phyloP scores from a whole-genome alignment of 2,329 filamentous ascomycete species.

The Xylaria arbuscula region DNA sequence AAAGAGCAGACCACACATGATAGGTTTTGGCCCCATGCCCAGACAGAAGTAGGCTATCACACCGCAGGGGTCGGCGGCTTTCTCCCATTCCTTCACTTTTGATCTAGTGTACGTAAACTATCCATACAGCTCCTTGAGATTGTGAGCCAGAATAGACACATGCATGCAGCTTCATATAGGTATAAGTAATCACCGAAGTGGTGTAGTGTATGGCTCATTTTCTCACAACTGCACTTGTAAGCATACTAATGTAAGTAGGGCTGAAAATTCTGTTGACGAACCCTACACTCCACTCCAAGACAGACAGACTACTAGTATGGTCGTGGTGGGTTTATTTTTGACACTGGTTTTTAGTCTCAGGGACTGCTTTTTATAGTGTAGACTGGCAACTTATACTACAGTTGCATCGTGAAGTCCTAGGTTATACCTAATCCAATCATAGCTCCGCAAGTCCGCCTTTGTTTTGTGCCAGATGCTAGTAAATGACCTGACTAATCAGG shows the following conservation, averaged over 20 bases:
- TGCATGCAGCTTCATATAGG: slow-evolving; percentile 4
- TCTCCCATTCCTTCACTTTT: not conserved
- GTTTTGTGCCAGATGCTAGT: not conserved
- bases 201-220: not conserved
- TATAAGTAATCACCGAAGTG: not conserved
- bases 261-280: slow-evolving; percentile 15
- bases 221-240: not conserved
- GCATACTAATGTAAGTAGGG: not conserved
- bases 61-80: not conserved
- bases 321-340: too few species aligned
- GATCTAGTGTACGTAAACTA: not conserved
- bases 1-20: not conserved
- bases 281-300: not conserved
- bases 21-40: slow-evolving; percentile 1
- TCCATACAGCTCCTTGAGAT: not conserved
- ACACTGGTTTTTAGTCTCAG: too few species aligned
- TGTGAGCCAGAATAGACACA: slow-evolving; percentile 24
- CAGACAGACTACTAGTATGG: too few species aligned
- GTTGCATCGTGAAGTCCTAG: too few species aligned
- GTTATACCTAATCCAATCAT: not conserved
- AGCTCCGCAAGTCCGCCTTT: too few species aligned
- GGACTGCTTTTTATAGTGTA: too few species aligned
- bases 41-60: too few species aligned
- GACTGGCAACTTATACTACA: too few species aligned
- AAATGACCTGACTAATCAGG: slow-evolving; percentile 12